Evolutionary conservation across 2,329 filamentous ascomycete species (phyloP).

Genomic region (Penicillium freii): DNA sequence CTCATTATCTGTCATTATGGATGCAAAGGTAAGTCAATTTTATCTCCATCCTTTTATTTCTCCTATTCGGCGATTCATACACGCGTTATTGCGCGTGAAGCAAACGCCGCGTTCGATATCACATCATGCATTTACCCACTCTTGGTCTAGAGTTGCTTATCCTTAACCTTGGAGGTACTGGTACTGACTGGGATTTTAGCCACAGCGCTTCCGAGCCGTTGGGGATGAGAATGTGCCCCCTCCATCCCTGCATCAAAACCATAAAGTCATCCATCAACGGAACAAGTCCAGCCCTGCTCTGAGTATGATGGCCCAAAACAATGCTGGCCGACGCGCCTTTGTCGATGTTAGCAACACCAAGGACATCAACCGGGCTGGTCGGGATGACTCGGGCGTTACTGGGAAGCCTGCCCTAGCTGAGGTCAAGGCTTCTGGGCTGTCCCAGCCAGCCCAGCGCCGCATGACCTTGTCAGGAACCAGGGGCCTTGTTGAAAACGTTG

Average conservation of each 20-base stretch:
- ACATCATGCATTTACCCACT: background rate
- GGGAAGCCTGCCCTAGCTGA: constrained; percentile 46
- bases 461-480: constrained; percentile 43
- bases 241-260: constrained; percentile 46
- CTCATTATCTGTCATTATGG: constrained; percentile 37
- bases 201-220: constrained; percentile 64
- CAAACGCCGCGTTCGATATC: background rate
- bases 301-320: constrained; percentile 54
- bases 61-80: background rate
- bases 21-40: constrained; percentile 45
- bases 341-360: constrained; percentile 75
- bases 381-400: constrained; percentile 57
- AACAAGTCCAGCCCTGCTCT: constrained; percentile 73
- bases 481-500: constrained; percentile 36
- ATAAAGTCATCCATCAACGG: constrained; percentile 69
- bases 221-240: constrained; percentile 67
- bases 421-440: constrained; percentile 19
- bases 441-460: constrained; percentile 63
- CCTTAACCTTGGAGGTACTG: background rate
- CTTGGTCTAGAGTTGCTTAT: background rate
- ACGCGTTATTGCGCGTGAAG: constrained; percentile 4
- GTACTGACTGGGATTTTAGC: constrained; percentile 49
- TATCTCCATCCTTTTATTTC: constrained; percentile 9
- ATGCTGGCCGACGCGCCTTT: constrained; percentile 71
- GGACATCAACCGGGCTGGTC: constrained; percentile 40